Base-by-base conservation (phyloP, 2,329 filamentous ascomycete genomes). In the Endoconidiophora laricicola region DNA sequence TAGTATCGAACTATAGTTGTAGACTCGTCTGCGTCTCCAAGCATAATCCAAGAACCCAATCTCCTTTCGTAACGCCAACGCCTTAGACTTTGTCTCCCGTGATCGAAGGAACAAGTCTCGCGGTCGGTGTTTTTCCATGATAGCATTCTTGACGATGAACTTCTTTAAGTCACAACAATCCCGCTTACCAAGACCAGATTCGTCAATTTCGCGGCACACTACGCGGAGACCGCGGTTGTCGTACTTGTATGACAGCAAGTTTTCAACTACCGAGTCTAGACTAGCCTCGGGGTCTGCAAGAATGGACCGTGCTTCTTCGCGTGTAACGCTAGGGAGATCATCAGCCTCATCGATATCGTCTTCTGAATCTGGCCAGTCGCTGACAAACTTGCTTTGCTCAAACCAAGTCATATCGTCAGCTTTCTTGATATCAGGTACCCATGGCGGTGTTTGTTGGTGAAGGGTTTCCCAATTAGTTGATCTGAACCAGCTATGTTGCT, bases 41-140 rank as follows among this genome's bases (percentile, higher is more conserved):
- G 83, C 86, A 61, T 98, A 98, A 1, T 90, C 90, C 54, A 93
- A 65, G 63, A 96, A 96, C 0, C 86, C 87, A 23, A 76, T 83
- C 61, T 74, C 75, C 65, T 90, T 94, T 53, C 91, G 76, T 55
- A 91, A 73, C 56, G 85, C 79, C 63, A 96, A 68, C n/a, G 83
- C 86, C 14, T 72, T 69, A 39, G 70, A 72, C 39, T 78, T 81
- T 5, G 81, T 73, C 6, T 69, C 65, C 23, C 71, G 72, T 62
- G 96, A 90, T 41, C 90, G 73, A 24, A 96, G 67, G 52, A 96
- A 65, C 58, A 83, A 82, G 63, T 98, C 91, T n/a, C 88, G 73
- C 0, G 90, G 79, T 54, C 88, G 68, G 62, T 85, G 91, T 60
- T 74, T 80, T 60, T 88, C 81, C 59, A 79, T 82, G 46, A 66